Percentiles rank a stretch among this genome's conserved stretches.
Conservation (phyloP, 179 eudicot species). For the Vitellaria paradoxa region DNA sequence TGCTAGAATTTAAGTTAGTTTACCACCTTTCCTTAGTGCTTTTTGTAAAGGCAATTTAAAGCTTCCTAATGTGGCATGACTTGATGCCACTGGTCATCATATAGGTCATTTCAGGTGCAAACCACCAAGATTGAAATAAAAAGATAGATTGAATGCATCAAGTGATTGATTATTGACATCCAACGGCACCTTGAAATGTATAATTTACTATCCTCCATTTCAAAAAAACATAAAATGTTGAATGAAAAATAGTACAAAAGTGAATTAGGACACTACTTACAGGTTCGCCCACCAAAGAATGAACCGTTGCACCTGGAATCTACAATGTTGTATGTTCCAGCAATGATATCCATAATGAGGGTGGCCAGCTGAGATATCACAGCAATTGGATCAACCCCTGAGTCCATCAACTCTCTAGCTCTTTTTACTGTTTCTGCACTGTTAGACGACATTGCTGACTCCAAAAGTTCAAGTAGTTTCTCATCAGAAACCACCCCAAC, state of each 20-base stretch:
- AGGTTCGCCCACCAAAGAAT: conserved; percentile 56
- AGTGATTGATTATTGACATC: neutral
- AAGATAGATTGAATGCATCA: neutral
- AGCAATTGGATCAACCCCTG: conserved; percentile 89
- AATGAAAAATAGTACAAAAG: neutral
- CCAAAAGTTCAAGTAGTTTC: conserved; percentile 82
- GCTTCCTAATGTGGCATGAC: neutral
- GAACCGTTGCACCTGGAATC: conserved; percentile 53
- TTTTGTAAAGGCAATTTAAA: neutral
- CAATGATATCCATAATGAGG: conserved; percentile 90
- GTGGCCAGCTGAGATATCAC: conserved; percentile 91
- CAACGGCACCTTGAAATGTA: neutral
- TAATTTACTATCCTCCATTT: neutral
- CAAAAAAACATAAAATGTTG: neutral
- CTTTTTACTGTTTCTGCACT: conserved; percentile 89
- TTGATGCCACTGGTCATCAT: neutral
- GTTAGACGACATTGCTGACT: conserved; percentile 92
- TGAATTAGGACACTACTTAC: conserved; percentile 47
- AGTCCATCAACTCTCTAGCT: conserved; percentile 95
- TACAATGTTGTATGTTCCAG: conserved; percentile 65
- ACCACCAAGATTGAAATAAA: neutral
- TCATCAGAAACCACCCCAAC: conserved; percentile 96
- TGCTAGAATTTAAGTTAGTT: no score
- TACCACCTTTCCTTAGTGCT: neutral
- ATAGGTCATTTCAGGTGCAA: neutral